These are phyloP conservation scores for Dictyostelium firmibasis DNA, from an alignment of 78 protist genomes.

Conservation along the genomic window DNA sequence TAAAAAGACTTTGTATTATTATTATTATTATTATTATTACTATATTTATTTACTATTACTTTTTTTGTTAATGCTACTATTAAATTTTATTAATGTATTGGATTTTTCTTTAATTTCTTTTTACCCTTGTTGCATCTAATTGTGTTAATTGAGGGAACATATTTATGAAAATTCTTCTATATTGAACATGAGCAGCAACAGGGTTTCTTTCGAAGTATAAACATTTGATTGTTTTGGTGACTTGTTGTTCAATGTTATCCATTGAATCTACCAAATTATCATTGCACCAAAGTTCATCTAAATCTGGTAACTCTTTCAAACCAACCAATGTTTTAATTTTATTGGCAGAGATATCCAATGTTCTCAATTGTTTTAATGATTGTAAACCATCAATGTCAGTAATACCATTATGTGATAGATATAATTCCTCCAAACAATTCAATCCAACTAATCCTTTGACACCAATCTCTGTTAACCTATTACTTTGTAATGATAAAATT, in stretches of 20 bases:
- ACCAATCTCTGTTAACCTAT: slow-evolving; percentile 64
- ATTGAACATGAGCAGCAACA: slow-evolving; percentile 59
- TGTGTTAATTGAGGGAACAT: slow-evolving; percentile 65
- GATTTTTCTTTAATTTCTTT: slow-evolving; percentile 26
- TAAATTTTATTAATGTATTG: no score
- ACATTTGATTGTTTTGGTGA: slow-evolving; percentile 32
- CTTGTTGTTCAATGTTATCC: slow-evolving; percentile 78
- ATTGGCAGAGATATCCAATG: slow-evolving; percentile 49
- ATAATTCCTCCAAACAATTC: slow-evolving; percentile 24
- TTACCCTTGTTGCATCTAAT: slow-evolving; percentile 60
- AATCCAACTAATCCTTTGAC: slow-evolving; percentile 20
- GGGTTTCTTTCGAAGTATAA: slow-evolving; percentile 71
- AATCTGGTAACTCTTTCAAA: slow-evolving; percentile 10
- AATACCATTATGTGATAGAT: slow-evolving; percentile 77
- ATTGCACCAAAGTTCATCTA: slow-evolving; percentile 72
- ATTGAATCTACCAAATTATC: slow-evolving; percentile 54
- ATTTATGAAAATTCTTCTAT: slow-evolving; percentile 75
- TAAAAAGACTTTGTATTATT: no score
- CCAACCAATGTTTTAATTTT: slow-evolving; percentile 62
- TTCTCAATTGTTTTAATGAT: slow-evolving; percentile 12
- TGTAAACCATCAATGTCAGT: slow-evolving; percentile 54
- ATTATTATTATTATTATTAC: not conserved
- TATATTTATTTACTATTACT: not conserved
- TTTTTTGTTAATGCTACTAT: not conserved
- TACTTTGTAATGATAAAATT: slow-evolving; percentile 43